phyloP scores from a whole-genome alignment of 768 basidiomycete genomes.

The Hortiboletus flavorubellus region DNA sequence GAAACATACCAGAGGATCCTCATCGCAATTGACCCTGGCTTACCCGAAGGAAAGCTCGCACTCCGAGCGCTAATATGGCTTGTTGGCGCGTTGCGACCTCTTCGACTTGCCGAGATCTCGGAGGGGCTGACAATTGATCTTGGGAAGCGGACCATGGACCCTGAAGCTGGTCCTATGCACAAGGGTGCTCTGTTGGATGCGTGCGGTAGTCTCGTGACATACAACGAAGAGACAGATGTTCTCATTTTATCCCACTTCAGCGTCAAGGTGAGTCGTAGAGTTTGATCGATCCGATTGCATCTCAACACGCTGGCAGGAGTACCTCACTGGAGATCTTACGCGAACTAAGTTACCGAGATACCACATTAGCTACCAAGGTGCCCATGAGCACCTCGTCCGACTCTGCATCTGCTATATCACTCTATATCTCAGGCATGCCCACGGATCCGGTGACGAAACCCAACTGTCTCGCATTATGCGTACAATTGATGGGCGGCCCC shows the following conservation, averaged over 20 bases:
- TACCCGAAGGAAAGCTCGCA: constrained; percentile 2
- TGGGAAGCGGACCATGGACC: neutral
- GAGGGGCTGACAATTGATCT: constrained; percentile 16
- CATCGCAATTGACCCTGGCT: constrained; percentile 1
- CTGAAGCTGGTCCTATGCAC: constrained; percentile 5
- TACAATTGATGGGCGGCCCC: neutral
- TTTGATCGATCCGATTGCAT: neutral
- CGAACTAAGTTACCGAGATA: neutral
- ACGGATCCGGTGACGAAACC: neutral
- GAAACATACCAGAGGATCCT: constrained; percentile 24
- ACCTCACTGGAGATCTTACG: constrained; percentile 5
- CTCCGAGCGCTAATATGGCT: constrained; percentile 17
- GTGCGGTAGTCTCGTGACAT: constrained; percentile 15
- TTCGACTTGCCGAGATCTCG: constrained; percentile 8
- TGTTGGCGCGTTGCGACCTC: constrained; percentile 12
- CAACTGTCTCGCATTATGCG: neutral
- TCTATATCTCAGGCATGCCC: constrained; percentile 1
- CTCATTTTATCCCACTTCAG: constrained; percentile 22
- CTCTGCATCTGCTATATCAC: constrained; percentile 3
- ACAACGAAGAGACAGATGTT: constrained; percentile 8
- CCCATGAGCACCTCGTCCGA: constrained; percentile 7
- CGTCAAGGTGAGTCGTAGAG: constrained; percentile 15
- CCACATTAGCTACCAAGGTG: neutral
- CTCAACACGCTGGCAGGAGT: constrained; percentile 5
- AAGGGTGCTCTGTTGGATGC: constrained; percentile 7